Evolutionary conservation across 805 yeast genomes (phyloP).

Genomic region (Candida railenensis): DNA sequence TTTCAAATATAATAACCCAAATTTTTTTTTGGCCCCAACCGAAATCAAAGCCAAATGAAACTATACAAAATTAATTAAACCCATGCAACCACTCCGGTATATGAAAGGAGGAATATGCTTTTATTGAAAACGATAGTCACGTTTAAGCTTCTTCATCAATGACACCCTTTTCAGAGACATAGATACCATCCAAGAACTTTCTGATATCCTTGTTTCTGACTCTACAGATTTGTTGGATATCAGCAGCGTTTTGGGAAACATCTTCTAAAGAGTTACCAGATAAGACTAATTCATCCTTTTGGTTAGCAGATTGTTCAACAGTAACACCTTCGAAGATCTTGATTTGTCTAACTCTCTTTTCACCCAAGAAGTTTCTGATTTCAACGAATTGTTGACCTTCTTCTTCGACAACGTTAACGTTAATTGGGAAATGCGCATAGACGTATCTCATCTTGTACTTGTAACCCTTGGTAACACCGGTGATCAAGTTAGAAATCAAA

Average conservation of each 20-base stretch:
- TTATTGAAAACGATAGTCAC: conserved; percentile 4
- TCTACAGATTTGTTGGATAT: conserved; percentile 95
- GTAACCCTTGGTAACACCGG: conserved; percentile 99
- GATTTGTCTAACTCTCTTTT: conserved; percentile 92
- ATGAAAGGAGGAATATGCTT: background rate
- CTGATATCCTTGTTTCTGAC: conserved; percentile 99
- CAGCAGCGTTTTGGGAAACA: conserved; percentile 98
- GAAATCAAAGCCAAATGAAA: conserved; percentile 16
- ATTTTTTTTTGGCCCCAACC: conserved; percentile 6
- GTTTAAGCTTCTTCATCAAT: conserved; percentile 61
- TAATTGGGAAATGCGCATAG: conserved; percentile 99
- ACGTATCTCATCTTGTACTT: conserved; percentile 99
- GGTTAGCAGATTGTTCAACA: conserved; percentile 75
- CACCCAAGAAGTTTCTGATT: conserved; percentile 99
- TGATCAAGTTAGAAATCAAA: conserved; percentile 87
- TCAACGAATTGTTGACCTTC: conserved; percentile 78
- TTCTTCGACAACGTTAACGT: conserved; percentile 84
- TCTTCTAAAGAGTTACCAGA: conserved; percentile 95
- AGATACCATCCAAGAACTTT: conserved; percentile 99
- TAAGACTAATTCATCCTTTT: conserved; percentile 92
- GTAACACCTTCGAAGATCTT: conserved; percentile 86
- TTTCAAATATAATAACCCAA: background rate
- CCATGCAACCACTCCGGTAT: background rate
- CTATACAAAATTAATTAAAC: conserved; percentile 2
- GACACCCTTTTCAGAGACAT: conserved; percentile 93